phyloP scores from a whole-genome alignment of 2,329 filamentous ascomycete species.

The Mollisia scopiformis region DNA sequence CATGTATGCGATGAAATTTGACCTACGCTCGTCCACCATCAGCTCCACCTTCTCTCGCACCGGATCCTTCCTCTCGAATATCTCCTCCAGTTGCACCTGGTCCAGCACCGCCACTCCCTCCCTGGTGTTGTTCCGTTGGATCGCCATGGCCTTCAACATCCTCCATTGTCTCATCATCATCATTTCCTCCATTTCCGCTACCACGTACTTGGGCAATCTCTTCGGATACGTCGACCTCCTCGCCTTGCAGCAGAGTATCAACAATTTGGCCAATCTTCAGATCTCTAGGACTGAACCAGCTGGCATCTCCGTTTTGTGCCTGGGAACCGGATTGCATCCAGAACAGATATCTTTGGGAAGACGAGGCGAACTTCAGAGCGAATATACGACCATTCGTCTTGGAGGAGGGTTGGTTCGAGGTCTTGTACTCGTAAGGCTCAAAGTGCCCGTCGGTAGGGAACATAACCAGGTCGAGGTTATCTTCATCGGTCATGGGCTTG shows the following conservation, averaged over 20 bases:
- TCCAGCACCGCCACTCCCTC: slow-evolving; percentile 79
- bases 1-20: slow-evolving; percentile 34
- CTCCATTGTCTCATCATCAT: slow-evolving; percentile 79
- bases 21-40: slow-evolving; percentile 99
- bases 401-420: slow-evolving; percentile 57
- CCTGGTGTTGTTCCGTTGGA: slow-evolving; percentile 58
- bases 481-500: slow-evolving; percentile 70
- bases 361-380: slow-evolving; percentile 90
- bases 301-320: slow-evolving; percentile 66
- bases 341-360: slow-evolving; percentile 88
- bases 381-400: slow-evolving; percentile 89
- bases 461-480: slow-evolving; percentile 86
- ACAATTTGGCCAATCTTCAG: slow-evolving; percentile 87
- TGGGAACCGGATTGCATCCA: slow-evolving; percentile 95
- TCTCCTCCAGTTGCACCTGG: slow-evolving; percentile 89
- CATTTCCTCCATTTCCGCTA: slow-evolving; percentile 53
- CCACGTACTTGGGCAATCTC: slow-evolving; percentile 68
- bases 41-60: slow-evolving; percentile 87
- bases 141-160: slow-evolving; percentile 71
- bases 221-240: slow-evolving; percentile 77
- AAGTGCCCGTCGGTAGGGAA: slow-evolving; percentile 89
- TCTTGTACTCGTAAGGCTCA: slow-evolving; percentile 77
- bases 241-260: slow-evolving; percentile 81
- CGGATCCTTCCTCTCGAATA: slow-evolving; percentile 85
- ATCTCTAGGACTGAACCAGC: slow-evolving; percentile 84